These are phyloP conservation scores for Diutina catenulata DNA, from an alignment of 1,139 yeast species.

Conservation along the genomic window DNA sequence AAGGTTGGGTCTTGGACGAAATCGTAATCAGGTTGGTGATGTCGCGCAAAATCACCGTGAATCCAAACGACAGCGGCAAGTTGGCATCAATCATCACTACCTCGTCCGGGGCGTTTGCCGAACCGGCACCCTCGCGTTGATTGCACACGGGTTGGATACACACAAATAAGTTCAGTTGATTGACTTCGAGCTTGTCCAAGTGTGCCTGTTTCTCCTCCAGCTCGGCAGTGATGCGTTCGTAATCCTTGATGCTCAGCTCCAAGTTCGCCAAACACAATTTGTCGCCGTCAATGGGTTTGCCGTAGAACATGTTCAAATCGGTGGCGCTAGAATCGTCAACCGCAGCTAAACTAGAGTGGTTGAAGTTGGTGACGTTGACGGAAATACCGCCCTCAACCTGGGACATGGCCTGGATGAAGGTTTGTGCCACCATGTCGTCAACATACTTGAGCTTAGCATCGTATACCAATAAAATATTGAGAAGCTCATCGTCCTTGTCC, in stretches of 20 bases:
- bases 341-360: constrained; percentile 23
- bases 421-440: constrained; percentile 50
- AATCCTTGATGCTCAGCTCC: constrained; percentile 54
- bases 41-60: constrained; percentile 67
- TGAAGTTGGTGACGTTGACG: constrained; percentile 41
- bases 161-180: constrained; percentile 59
- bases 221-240: constrained; percentile 15
- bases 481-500: constrained; percentile 48
- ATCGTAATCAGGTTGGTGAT: constrained; percentile 65
- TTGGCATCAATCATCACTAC: constrained; percentile 31
- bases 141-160: constrained; percentile 55
- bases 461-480: constrained; percentile 47
- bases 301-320: constrained; percentile 60
- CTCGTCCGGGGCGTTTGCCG: constrained; percentile 16
- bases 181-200: constrained; percentile 15
- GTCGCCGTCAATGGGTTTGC: constrained; percentile 77
- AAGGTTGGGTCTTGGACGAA: constrained; percentile 73
- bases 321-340: constrained; percentile 10
- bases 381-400: constrained; percentile 88
- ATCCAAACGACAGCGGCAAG: constrained; percentile 34
- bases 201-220: constrained; percentile 13
- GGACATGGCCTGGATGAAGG: constrained; percentile 72
- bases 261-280: constrained; percentile 80
- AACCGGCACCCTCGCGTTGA: constrained; percentile 11
- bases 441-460: constrained; percentile 65